These are phyloP conservation scores for Babjeviella inositovora DNA, from an alignment of 805 yeast species.

Conservation along the genomic window DNA sequence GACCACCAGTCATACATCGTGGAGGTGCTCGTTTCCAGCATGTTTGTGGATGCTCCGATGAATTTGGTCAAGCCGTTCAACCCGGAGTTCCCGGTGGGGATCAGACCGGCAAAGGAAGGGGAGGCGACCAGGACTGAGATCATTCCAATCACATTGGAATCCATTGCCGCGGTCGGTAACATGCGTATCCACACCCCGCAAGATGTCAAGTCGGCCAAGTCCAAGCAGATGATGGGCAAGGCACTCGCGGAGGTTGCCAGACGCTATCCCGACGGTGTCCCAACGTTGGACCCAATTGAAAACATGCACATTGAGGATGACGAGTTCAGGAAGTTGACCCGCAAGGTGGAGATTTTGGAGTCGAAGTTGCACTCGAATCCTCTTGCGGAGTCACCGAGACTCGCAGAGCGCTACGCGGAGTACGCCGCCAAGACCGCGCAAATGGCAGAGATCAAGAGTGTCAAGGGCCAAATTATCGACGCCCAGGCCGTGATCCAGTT, in stretches of 20 bases:
- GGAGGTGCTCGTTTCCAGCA: slow-evolving; percentile 63
- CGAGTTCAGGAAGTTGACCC: slow-evolving; percentile 53
- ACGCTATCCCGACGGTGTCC: slow-evolving; percentile 82
- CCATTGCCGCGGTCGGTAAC: slow-evolving; percentile 63
- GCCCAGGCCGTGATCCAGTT: slow-evolving; percentile 87
- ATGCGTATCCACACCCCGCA: slow-evolving; percentile 70
- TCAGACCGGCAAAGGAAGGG: slow-evolving; percentile 64
- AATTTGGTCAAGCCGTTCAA: slow-evolving; percentile 63
- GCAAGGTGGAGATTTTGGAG: slow-evolving; percentile 74
- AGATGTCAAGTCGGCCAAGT: slow-evolving; percentile 45
- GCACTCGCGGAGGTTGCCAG: slow-evolving; percentile 68
- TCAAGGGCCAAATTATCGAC: slow-evolving; percentile 54
- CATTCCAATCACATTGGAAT: slow-evolving; percentile 72
- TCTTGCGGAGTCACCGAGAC: slow-evolving; percentile 39
- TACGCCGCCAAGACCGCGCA: slow-evolving; percentile 52
- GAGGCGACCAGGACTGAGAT: slow-evolving; percentile 63
- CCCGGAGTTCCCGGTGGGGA: slow-evolving; percentile 75
- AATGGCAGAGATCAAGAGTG: slow-evolving; percentile 35
- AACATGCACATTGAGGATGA: slow-evolving; percentile 86
- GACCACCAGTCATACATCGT: slow-evolving; percentile 88
- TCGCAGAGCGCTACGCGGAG: slow-evolving; percentile 44
- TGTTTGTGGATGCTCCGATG: slow-evolving; percentile 75
- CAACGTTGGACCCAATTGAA: slow-evolving; percentile 79
- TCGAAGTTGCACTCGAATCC: slow-evolving; percentile 59
- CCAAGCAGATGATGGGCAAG: slow-evolving; percentile 47